phyloP scores from a whole-genome alignment of 2,329 filamentous ascomycete species.

The Gliomastix tumulicola region DNA sequence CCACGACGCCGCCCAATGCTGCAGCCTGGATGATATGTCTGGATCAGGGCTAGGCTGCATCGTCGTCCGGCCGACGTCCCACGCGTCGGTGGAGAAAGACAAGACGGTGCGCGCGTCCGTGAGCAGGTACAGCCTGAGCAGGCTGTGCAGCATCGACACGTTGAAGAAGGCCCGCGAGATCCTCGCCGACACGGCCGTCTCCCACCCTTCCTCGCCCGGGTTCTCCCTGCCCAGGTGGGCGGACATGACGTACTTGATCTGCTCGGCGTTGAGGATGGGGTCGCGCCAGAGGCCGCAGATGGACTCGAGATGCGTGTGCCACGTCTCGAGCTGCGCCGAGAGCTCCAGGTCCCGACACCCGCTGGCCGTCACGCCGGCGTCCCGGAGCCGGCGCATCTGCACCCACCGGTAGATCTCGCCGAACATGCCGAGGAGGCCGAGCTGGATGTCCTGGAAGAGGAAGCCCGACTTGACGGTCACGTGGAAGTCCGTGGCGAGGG shows the following conservation, averaged over 20 bases:
- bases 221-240: slow-evolving; percentile 21
- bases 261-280: not conserved
- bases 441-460: slow-evolving; percentile 24
- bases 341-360: slow-evolving; percentile 8
- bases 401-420: slow-evolving; percentile 21
- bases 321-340: slow-evolving; percentile 15
- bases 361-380: slow-evolving; percentile 5
- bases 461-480: slow-evolving; percentile 15
- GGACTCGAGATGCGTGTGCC: slow-evolving; percentile 15
- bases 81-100: slow-evolving; percentile 23
- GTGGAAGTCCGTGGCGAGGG: slow-evolving; percentile 17
- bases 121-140: slow-evolving; percentile 26
- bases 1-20: slow-evolving; percentile 18
- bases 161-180: slow-evolving; percentile 21
- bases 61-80: not conserved
- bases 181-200: slow-evolving; percentile 13
- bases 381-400: slow-evolving; percentile 14
- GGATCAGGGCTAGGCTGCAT: not conserved
- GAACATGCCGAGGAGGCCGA: slow-evolving; percentile 19
- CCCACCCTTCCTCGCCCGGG: slow-evolving; percentile 12
- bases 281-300: slow-evolving; percentile 9
- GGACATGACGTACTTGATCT: slow-evolving; percentile 9
- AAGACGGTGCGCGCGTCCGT: slow-evolving; percentile 19
- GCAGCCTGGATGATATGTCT: slow-evolving; percentile 6
- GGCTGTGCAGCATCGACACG: slow-evolving; percentile 24